phyloP scores from a whole-genome alignment of 805 yeast genomes.

The Saturnispora hagleri region DNA sequence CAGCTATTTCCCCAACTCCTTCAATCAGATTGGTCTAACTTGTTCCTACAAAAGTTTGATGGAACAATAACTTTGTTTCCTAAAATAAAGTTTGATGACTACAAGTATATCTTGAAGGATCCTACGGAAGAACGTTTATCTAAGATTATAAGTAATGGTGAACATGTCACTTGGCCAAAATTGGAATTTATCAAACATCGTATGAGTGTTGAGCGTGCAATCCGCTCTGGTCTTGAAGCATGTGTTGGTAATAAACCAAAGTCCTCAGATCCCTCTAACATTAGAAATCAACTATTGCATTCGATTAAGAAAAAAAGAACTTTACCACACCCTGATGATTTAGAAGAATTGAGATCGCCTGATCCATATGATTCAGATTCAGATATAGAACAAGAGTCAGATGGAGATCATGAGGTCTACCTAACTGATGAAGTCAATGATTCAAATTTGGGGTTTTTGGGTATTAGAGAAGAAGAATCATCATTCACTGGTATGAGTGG shows the following conservation, averaged over 20 bases:
- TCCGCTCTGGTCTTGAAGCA: constrained; percentile 37
- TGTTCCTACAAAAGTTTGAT: constrained; percentile 64
- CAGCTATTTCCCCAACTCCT: constrained; percentile 59
- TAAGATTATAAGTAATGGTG: constrained; percentile 52
- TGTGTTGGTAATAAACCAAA: constrained; percentile 3
- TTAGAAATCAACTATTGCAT: neutral
- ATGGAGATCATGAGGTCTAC: neutral
- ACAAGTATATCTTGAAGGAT: constrained; percentile 55
- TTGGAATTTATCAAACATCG: constrained; percentile 57
- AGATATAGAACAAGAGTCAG: neutral
- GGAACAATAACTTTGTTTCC: constrained; percentile 79
- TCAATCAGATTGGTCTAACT: constrained; percentile 74
- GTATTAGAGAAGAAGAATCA: constrained; percentile 9
- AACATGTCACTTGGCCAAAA: constrained; percentile 57
- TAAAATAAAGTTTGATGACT: constrained; percentile 47
- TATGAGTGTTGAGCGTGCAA: constrained; percentile 53
- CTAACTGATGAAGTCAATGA: constrained; percentile 3
- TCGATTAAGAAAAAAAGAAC: neutral
- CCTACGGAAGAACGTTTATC: constrained; percentile 52
- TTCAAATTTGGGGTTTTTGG: constrained; percentile 13
- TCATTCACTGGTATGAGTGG: neutral
- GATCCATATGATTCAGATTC: neutral
- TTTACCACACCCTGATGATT: constrained; percentile 4
- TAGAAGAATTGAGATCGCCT: neutral
- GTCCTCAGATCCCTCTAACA: neutral